These are phyloP conservation scores for Chlamydomonas reinhardtii DNA, from an alignment of 163 green algal genomes.

Conservation along the genomic window DNA sequence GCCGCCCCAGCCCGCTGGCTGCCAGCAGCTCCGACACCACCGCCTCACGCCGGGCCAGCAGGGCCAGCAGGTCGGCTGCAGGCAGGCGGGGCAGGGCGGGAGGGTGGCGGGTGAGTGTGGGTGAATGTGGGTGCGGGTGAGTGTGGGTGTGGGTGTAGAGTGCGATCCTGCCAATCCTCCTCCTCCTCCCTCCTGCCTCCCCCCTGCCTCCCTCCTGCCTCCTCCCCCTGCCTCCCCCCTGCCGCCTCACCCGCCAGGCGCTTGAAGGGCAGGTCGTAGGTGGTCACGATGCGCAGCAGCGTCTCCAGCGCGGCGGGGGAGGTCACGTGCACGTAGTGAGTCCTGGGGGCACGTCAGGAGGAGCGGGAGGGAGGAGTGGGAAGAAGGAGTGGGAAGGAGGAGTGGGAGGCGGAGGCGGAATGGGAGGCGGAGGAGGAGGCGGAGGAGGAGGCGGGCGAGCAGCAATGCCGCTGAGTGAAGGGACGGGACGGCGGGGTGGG, in stretches of 20 bases:
- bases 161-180: background rate
- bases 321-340: conserved; percentile 28
- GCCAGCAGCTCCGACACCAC: conserved; percentile 63
- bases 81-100: background rate
- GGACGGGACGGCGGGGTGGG: no score
- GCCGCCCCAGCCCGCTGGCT: conserved; percentile 54
- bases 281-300: conserved; percentile 63
- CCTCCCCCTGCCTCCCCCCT: background rate
- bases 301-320: conserved; percentile 52
- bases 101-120: no score
- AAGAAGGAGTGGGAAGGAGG: no score
- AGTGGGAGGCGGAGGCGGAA: no score
- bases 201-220: background rate
- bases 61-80: conserved; percentile 62
- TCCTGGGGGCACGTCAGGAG: background rate
- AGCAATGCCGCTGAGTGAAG: no score
- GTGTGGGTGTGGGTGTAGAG: no score
- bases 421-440: no score
- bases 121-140: background rate
- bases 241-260: conserved; percentile 54
- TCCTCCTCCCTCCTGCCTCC: background rate
- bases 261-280: conserved; percentile 68
- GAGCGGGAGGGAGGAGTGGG: no score
- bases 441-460: no score
- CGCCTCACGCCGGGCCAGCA: conserved; percentile 53